Percentiles rank a stretch among this genome's conserved stretches.
Conservation (phyloP, 306 rosid species). For the Quillaja saponaria region DNA sequence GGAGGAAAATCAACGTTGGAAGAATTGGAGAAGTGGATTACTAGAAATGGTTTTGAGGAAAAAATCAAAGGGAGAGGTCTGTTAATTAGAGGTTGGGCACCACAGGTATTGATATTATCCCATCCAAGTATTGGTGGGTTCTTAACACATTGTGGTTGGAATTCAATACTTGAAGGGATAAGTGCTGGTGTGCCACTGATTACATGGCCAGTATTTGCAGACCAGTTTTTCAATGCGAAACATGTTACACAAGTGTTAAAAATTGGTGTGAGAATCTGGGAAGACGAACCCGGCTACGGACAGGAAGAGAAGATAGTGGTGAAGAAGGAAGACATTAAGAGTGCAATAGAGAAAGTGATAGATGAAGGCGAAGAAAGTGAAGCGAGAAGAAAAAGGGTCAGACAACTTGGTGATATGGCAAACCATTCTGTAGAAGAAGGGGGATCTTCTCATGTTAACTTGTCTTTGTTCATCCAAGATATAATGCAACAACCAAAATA, state of each 20-base stretch:
- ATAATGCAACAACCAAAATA: not conserved
- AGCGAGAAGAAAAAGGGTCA: conserved; percentile 13
- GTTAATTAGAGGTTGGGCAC: conserved; percentile 64
- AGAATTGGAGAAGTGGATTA: conserved; percentile 48
- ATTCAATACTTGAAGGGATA: conserved; percentile 58
- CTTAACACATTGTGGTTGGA: conserved; percentile 73
- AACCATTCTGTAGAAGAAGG: not conserved
- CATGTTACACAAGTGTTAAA: conserved; percentile 27
- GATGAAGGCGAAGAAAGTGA: conserved; percentile 14
- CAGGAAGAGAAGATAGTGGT: conserved; percentile 21
- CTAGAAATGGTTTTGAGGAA: conserved; percentile 44
- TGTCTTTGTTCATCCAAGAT: not conserved
- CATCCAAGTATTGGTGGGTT: conserved; percentile 60
- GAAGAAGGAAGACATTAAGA: conserved; percentile 2
- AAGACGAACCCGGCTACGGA: not conserved
- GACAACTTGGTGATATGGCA: not conserved
- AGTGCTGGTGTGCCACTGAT: conserved; percentile 54
- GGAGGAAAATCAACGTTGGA: conserved; percentile 33
- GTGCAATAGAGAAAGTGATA: conserved; percentile 16
- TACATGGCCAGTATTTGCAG: conserved; percentile 65
- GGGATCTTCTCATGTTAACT: not conserved
- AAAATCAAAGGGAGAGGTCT: conserved; percentile 38
- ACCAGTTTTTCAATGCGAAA: conserved; percentile 60
- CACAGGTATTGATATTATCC: conserved; percentile 53
- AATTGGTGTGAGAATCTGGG: conserved; percentile 23